phyloP scores from a whole-genome alignment of 139 green algal genomes.

The Ulvella scutata region DNA sequence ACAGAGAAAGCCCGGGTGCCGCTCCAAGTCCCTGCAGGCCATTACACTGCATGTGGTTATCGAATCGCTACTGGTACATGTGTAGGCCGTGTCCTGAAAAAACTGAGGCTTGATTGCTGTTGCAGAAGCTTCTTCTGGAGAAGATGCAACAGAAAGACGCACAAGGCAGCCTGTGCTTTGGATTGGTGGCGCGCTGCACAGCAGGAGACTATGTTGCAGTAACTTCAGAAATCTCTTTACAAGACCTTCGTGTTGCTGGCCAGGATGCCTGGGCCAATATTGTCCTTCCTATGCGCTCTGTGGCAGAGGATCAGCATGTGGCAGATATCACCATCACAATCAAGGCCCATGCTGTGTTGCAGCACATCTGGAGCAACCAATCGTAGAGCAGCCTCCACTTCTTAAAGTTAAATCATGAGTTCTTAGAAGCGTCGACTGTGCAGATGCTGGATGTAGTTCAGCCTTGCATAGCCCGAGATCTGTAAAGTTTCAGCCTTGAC shows the following conservation, averaged over 20 bases:
- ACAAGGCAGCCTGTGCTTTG: background rate
- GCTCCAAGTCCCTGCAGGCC: no score
- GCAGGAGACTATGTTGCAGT: background rate
- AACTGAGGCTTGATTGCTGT: background rate
- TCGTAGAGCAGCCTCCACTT: no score
- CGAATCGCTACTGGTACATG: no score
- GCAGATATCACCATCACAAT: background rate
- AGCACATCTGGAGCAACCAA: no score
- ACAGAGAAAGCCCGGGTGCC: background rate
- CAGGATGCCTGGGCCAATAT: background rate
- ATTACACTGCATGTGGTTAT: no score
- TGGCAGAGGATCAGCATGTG: background rate
- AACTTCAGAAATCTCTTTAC: background rate
- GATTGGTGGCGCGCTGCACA: background rate
- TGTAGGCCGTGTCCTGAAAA: no score
- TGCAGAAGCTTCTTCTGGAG: background rate
- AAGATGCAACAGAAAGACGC: background rate
- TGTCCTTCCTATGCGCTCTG: background rate
- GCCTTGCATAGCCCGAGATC: no score
- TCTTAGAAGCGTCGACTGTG: no score
- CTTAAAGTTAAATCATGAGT: no score
- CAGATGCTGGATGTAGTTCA: no score
- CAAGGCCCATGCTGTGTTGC: background rate
- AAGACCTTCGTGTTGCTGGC: background rate
- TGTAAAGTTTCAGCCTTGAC: no score